A percentile compares a stretch with the other conserved stretches of the same genome.
Conservation (phyloP, 331 rosid genomes). For the Cucumis variabilis region DNA sequence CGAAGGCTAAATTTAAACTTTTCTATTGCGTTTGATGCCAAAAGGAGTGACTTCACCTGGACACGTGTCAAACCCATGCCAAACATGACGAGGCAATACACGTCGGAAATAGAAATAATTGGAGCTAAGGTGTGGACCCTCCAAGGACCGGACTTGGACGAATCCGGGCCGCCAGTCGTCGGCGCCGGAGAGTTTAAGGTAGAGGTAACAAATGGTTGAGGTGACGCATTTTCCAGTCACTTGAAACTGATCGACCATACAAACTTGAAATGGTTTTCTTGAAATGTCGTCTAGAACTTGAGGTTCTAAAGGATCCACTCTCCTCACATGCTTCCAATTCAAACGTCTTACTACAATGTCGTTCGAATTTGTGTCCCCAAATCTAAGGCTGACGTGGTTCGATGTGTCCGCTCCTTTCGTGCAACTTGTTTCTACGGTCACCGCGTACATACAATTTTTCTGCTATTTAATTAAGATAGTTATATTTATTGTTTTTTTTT, state of each 20-base stretch:
- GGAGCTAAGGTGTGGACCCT: constrained; percentile 58
- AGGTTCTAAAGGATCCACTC: constrained; percentile 65
- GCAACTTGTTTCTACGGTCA: constrained; percentile 81
- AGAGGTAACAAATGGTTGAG: constrained; percentile 70
- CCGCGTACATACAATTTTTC: constrained; percentile 68
- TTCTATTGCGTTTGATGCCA: constrained; percentile 65
- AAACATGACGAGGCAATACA: constrained; percentile 69
- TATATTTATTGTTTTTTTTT: background rate
- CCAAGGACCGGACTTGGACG: constrained; percentile 56
- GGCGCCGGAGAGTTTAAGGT: constrained; percentile 61
- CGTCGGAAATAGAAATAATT: constrained; percentile 61
- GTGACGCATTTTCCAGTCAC: constrained; percentile 64
- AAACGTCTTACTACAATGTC: constrained; percentile 63
- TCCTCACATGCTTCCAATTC: constrained; percentile 61
- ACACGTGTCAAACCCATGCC: constrained; percentile 83
- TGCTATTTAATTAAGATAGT: background rate
- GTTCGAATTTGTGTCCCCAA: constrained; percentile 73
- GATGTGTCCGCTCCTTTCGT: constrained; percentile 78
- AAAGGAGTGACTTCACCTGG: constrained; percentile 70
- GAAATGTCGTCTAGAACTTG: constrained; percentile 67
- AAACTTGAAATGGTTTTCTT: constrained; percentile 79
- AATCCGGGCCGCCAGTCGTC: constrained; percentile 90
- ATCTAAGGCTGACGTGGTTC: constrained; percentile 67
- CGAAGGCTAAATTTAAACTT: background rate
- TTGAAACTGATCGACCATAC: constrained; percentile 72